phyloP scores from a whole-genome alignment of 1,284 basidiomycete genomes.

The Pascua guehoae region DNA sequence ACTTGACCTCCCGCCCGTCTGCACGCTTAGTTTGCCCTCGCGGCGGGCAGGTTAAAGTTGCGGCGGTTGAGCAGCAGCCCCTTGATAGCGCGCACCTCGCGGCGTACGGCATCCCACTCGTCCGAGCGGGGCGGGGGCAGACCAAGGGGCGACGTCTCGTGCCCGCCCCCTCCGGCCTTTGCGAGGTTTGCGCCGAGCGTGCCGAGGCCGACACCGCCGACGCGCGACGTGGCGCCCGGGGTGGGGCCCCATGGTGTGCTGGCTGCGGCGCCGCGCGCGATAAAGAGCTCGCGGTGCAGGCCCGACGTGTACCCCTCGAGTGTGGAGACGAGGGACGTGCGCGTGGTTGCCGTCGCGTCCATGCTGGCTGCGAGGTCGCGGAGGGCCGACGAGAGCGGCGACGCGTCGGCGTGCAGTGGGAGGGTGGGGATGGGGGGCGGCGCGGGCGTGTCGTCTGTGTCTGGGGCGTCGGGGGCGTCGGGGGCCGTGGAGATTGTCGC shows the following conservation, averaged over 20 bases:
- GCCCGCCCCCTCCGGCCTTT: conserved; percentile 20
- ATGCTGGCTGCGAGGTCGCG: conserved; percentile 25
- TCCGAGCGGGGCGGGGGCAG: conserved; percentile 23
- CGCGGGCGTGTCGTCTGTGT: conserved; percentile 1
- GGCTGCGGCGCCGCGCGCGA: conserved; percentile 10
- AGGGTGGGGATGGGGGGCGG: conserved; percentile 1
- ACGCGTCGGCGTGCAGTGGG: conserved; percentile 10
- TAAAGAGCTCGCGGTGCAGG: conserved; percentile 38
- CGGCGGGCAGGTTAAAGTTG: conserved; percentile 21
- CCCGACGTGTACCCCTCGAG: conserved; percentile 42
- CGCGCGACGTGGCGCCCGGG: conserved; percentile 3
- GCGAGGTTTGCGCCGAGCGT: conserved; percentile 32
- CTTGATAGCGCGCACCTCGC: conserved; percentile 47
- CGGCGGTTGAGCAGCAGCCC: conserved; percentile 46
- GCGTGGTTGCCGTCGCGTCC: conserved; percentile 44
- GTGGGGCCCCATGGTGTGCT: conserved; percentile 7
- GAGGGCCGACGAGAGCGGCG: conserved; percentile 21
- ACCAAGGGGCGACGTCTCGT: conserved; percentile 6
- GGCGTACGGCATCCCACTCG: conserved; percentile 45
- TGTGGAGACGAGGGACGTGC: conserved; percentile 43
- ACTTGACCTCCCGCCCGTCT: too few relatives aligned
- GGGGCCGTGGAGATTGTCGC: background rate
- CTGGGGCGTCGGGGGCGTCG: background rate
- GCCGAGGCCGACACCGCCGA: conserved; percentile 28
- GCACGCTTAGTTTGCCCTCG: too few relatives aligned